Evolutionary conservation across 345 rosid species (phyloP).

Genomic region (Toxicodendron radicans): DNA sequence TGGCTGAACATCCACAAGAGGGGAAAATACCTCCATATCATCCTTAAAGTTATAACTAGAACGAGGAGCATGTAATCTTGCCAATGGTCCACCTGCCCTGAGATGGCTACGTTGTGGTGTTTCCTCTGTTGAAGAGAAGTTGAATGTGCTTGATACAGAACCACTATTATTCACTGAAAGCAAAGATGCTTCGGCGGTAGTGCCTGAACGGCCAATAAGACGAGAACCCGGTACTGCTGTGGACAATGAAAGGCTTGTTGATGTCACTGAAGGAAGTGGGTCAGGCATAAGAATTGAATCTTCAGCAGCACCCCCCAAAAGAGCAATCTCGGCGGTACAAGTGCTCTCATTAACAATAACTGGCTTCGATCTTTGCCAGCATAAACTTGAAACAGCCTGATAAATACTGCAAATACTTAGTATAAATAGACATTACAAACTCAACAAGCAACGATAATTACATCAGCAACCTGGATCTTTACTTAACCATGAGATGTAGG

Average conservation of each 20-base stretch:
- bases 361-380: constrained; percentile 98
- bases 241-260: constrained; percentile 53
- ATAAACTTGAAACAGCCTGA: constrained; percentile 93
- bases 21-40: constrained; percentile 96
- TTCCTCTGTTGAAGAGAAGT: constrained; percentile 56
- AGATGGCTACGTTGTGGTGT: constrained; percentile 66
- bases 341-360: constrained; percentile 73
- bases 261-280: constrained; percentile 78
- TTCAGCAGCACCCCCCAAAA: constrained; percentile 81
- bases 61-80: constrained; percentile 77
- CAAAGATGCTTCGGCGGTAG: constrained; percentile 40
- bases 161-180: constrained; percentile 36
- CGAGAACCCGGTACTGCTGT: constrained; percentile 52
- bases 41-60: constrained; percentile 68
- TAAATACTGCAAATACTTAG: constrained; percentile 25
- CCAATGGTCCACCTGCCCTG: constrained; percentile 66
- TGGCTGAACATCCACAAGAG: constrained; percentile 75
- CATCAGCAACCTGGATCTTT: not conserved
- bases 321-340: constrained; percentile 83
- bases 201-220: constrained; percentile 35
- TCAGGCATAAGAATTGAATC: constrained; percentile 97
- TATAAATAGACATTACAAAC: constrained; percentile 19
- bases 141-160: constrained; percentile 35
- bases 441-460: not conserved
- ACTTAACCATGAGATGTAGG: not conserved